Base-by-base conservation (phyloP, 176 grass and related monocot genomes). In the Areca catechu region DNA sequence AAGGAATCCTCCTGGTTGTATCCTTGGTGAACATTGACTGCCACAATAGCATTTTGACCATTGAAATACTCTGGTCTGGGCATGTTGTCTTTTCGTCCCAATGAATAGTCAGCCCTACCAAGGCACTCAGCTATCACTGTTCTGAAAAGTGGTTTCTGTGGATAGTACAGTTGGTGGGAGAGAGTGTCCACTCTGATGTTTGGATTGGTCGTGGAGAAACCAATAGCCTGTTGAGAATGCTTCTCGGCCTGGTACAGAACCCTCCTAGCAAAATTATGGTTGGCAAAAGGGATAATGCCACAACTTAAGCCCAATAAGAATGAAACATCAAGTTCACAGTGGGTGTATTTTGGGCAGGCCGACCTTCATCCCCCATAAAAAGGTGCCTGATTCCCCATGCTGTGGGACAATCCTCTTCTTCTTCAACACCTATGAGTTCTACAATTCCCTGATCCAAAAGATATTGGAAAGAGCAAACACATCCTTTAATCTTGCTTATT, bases 1-100 rank as follows among this genome's bases (percentile, higher is more conserved):
- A 97, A 72, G 15, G 92, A 97, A 79, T 97, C 83, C 83, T 97
- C 92, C 76, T 97, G 86, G 65, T 97, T 97, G 79, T 80, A 97
- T 16, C 86, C 92, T 73, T 91, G 86, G 78, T 97, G 86, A 80
- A 97, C 80, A 67, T 97, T 97, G 19, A 97, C 86, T 5, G 86
- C 86, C 12, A 97, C 92, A 66, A 97, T 97, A 28, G 86, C 86
- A 79, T 97, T 97, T 74, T 97, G 86, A 7, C 92, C 86, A 72
- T 97, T 97, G 81, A 84, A 97, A 77, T 82, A 91, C 61, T 97
- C 83, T 16, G 92, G 86, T 67, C 77, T 78, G 27, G 79, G 50
- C 51, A 85, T 65, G 49, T 68, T 72, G 60, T 82, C 75, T 61
- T 63, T 97, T 65, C 71, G 73, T 65, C 92, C 83, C 57, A 71